Conservation (phyloP, 306 rosid genomes). For the Parietaria judaica region DNA sequence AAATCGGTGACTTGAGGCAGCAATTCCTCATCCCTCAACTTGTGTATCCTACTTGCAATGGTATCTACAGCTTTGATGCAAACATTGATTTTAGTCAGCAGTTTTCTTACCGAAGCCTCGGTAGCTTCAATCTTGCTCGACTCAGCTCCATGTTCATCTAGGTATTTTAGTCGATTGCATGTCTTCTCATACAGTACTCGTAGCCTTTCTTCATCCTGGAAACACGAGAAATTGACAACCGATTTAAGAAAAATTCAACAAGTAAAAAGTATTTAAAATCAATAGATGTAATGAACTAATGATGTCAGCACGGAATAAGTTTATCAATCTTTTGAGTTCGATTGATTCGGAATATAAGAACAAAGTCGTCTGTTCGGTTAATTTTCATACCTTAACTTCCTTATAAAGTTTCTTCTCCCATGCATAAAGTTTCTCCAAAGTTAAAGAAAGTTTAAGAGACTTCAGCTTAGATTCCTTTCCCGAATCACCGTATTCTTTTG, state of each 20-base stretch:
- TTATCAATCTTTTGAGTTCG: too few relatives aligned
- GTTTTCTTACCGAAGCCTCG: constrained; percentile 58
- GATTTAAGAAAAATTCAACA: constrained; percentile 11
- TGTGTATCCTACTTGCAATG: constrained; percentile 67
- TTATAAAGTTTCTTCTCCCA: constrained; percentile 93
- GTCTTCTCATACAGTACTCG: constrained; percentile 67
- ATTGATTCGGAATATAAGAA: neutral
- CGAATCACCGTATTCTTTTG: constrained; percentile 51
- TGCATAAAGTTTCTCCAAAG: constrained; percentile 77
- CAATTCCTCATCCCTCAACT: constrained; percentile 86
- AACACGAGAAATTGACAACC: constrained; percentile 11
- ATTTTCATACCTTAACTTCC: constrained; percentile 79
- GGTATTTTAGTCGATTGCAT: constrained; percentile 67
- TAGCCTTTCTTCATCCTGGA: constrained; percentile 86
- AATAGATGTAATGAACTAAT: too few relatives aligned
- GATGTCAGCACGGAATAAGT: too few relatives aligned
- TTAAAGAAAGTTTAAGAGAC: constrained; percentile 66
- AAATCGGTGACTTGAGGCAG: constrained; percentile 79
- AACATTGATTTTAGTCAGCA: constrained; percentile 73
- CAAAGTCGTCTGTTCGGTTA: neutral
- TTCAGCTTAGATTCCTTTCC: constrained; percentile 42
- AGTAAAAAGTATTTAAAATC: too few relatives aligned
- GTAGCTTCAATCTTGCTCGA: constrained; percentile 74
- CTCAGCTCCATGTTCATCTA: constrained; percentile 88
- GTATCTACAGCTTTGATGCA: constrained; percentile 70